A percentile compares a stretch with the other conserved stretches of the same genome.
Evolutionary conservation across 352 stramenopile species (phyloP).

Genomic region (Globisporangium paroecandrum): DNA sequence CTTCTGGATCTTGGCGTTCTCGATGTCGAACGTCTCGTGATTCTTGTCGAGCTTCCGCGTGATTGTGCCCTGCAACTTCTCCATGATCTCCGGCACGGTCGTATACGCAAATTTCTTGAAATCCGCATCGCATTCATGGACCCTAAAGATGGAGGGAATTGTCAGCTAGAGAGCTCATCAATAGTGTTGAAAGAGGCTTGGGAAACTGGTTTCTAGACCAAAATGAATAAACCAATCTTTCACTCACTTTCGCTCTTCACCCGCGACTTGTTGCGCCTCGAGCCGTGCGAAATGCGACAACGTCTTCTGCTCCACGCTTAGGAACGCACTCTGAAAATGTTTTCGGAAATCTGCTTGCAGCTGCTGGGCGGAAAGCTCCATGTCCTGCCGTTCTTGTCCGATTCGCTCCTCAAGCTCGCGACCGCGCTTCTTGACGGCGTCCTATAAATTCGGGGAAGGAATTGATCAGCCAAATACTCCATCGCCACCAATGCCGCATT

Average conservation of each 20-base stretch:
- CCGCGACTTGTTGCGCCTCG: conserved; percentile 43
- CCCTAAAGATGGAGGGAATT: conserved; percentile 18
- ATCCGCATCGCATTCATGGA: conserved; percentile 46
- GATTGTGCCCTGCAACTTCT: conserved; percentile 83
- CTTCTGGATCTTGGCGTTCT: conserved; percentile 91
- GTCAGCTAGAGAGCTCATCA: not conserved
- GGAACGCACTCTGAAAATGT: conserved; percentile 48
- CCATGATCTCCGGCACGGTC: conserved; percentile 87
- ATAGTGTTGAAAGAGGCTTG: not conserved
- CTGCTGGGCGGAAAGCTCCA: conserved; percentile 57
- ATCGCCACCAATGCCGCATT: not conserved
- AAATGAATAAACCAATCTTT: not conserved
- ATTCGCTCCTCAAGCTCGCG: conserved; percentile 49
- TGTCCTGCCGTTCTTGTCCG: conserved; percentile 46
- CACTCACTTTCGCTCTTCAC: conserved; percentile 46
- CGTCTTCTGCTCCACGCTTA: conserved; percentile 54
- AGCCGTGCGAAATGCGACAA: conserved; percentile 58
- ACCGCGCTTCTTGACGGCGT: conserved; percentile 66
- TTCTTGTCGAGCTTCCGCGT: conserved; percentile 88
- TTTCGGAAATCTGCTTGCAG: conserved; percentile 40
- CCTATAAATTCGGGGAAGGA: conserved; percentile 24
- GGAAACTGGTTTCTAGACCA: not conserved
- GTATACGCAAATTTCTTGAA: conserved; percentile 74
- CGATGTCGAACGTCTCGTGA: conserved; percentile 91
- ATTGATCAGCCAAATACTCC: not conserved